phyloP scores from a whole-genome alignment of 495 filamentous ascomycete species.

The Astrothelium subdiscretum region DNA sequence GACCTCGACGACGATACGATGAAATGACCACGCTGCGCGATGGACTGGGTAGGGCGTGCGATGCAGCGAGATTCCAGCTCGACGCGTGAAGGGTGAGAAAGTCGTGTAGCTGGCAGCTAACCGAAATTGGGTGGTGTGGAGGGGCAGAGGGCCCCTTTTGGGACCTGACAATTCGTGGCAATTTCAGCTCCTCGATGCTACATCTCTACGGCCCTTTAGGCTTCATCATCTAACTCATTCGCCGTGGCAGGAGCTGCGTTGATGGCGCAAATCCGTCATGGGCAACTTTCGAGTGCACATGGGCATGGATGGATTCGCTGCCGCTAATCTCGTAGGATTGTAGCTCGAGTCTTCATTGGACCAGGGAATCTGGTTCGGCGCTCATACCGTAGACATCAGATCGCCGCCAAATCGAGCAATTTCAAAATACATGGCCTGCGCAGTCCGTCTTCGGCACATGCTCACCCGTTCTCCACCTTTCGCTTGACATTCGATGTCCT shows the following conservation, averaged over 20 bases:
- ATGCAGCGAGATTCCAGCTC: neutral
- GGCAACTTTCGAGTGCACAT: neutral
- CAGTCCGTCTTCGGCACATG: neutral
- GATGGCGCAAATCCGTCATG: neutral
- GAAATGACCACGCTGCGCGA: neutral
- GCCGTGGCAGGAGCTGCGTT: neutral
- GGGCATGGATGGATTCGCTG: neutral
- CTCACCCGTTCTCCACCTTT: neutral
- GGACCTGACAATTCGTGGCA: neutral
- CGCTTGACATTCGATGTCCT: neutral
- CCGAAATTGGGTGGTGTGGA: slow-evolving; percentile 1
- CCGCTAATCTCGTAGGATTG: neutral
- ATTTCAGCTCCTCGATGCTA: neutral
- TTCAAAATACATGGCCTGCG: neutral
- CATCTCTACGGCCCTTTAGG: neutral
- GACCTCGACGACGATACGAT: neutral
- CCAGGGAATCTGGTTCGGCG: neutral
- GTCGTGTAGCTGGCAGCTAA: slow-evolving; percentile 2
- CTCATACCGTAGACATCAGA: neutral
- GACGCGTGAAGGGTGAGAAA: neutral
- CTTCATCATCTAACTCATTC: neutral
- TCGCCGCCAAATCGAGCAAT: neutral
- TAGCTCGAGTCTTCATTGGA: neutral
- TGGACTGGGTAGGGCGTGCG: neutral
- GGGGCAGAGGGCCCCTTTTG: neutral